A percentile compares a stretch with the other conserved stretches of the same genome.
Evolutionary conservation across 768 basidiomycete genomes (phyloP).

Genomic region (Russula emetica): DNA sequence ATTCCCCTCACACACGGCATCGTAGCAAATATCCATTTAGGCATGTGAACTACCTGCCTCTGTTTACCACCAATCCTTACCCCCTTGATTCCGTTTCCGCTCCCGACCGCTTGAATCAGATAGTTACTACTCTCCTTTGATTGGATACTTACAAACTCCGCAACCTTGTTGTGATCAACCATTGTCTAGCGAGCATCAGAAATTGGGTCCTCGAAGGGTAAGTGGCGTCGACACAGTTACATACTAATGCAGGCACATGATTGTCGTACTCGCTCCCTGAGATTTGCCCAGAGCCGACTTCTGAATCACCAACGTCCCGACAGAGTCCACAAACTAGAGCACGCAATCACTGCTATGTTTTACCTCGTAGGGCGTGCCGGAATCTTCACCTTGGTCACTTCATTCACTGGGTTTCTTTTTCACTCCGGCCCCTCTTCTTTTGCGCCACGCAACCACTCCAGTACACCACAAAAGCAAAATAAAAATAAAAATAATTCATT

Average conservation of each 20-base stretch:
- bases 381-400: neutral
- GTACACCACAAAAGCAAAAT: neutral
- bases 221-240: neutral
- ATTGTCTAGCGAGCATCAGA: slow-evolving; percentile 33
- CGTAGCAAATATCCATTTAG: neutral
- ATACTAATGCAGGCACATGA: neutral
- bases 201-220: slow-evolving; percentile 27
- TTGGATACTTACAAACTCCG: slow-evolving; percentile 29
- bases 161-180: slow-evolving; percentile 35
- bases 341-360: neutral
- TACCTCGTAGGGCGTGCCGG: too few species aligned
- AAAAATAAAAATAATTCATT: neutral
- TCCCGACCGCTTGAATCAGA: slow-evolving; percentile 31
- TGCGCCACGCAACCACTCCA: neutral
- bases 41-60: slow-evolving; percentile 21
- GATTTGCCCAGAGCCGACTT: neutral
- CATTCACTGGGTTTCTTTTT: neutral
- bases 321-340: neutral
- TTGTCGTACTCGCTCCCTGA: neutral
- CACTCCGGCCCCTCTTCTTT: neutral
- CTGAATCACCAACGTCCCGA: neutral
- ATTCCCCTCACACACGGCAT: slow-evolving; percentile 19
- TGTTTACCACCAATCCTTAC: slow-evolving; percentile 19
- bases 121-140: neutral
- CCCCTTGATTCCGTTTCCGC: slow-evolving; percentile 28